phyloP scores from a whole-genome alignment of 2,329 filamentous ascomycete species.

The Calycina marina region DNA sequence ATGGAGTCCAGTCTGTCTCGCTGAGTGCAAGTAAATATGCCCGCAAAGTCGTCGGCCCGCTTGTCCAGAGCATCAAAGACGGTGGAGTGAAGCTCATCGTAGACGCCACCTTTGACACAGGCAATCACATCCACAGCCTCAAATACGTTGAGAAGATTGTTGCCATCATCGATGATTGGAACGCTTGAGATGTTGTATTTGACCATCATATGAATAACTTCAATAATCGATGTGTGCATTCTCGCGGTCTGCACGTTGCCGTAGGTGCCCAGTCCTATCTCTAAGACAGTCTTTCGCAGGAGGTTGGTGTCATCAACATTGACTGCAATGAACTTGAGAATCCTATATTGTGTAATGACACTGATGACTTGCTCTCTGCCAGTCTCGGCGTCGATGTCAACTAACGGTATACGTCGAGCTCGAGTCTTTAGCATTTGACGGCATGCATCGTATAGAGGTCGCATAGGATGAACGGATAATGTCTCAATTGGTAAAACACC shows the following conservation, averaged over 20 bases:
- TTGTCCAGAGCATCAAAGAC: slow-evolving; percentile 84
- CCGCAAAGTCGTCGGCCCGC: slow-evolving; percentile 79
- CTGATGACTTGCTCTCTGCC: slow-evolving; percentile 85
- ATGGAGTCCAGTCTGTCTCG: slow-evolving; percentile 89
- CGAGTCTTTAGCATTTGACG: slow-evolving; percentile 87
- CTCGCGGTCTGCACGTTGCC: slow-evolving; percentile 62
- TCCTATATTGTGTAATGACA: slow-evolving; percentile 95
- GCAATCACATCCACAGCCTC: slow-evolving; percentile 96
- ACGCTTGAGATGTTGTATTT: slow-evolving; percentile 88
- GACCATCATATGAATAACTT: slow-evolving; percentile 88
- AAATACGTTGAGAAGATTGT: slow-evolving; percentile 79
- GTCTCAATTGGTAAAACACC: slow-evolving; percentile 86
- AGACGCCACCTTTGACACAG: slow-evolving; percentile 82
- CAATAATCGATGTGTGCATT: slow-evolving; percentile 85
- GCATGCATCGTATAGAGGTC: slow-evolving; percentile 88
- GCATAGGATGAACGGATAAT: slow-evolving; percentile 83
- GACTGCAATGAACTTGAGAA: slow-evolving; percentile 96
- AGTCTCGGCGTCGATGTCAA: slow-evolving; percentile 91
- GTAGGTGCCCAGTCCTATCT: slow-evolving; percentile 79
- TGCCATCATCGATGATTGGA: slow-evolving; percentile 72
- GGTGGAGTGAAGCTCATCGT: slow-evolving; percentile 75
- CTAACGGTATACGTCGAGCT: slow-evolving; percentile 81
- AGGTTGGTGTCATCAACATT: slow-evolving; percentile 76
- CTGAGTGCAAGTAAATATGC: slow-evolving; percentile 90
- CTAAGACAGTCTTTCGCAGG: slow-evolving; percentile 72